Evolutionary conservation across 768 basidiomycete genomes (phyloP).

Genomic region (Phanerodontia chrysosporium): DNA sequence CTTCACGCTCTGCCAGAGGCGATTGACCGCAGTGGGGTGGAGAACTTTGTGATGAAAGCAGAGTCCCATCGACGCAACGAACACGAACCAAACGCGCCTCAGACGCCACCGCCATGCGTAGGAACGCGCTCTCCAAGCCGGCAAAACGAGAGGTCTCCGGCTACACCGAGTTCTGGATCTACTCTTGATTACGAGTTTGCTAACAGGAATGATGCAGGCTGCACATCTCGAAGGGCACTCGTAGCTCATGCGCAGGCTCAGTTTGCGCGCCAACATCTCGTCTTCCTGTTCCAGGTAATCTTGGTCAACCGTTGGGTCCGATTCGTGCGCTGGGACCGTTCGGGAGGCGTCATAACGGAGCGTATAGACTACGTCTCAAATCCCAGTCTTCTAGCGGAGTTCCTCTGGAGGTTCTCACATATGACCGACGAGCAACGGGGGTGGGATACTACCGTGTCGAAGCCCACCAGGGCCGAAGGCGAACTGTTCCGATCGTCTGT

Average conservation of each 20-base stretch:
- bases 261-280: neutral
- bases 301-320: neutral
- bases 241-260: neutral
- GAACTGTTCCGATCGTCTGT: neutral
- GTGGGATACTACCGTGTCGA: neutral
- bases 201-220: no score
- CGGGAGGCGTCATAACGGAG: neutral
- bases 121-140: no score
- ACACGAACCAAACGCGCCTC: no score
- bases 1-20: no score
- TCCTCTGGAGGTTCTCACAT: conserved; percentile 1
- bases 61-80: no score
- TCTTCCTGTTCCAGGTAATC: neutral
- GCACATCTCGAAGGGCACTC: neutral
- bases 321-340: neutral
- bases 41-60: no score
- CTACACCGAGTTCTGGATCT: no score
- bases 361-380: neutral
- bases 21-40: no score
- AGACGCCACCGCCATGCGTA: no score
- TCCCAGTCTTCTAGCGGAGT: neutral
- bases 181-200: no score
- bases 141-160: no score
- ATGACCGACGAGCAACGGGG: neutral
- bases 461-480: neutral